A percentile compares a stretch with the other conserved stretches of the same genome.
phyloP scores from a whole-genome alignment of 1,284 basidiomycete genomes.

The Apiotrichum siamense region DNA sequence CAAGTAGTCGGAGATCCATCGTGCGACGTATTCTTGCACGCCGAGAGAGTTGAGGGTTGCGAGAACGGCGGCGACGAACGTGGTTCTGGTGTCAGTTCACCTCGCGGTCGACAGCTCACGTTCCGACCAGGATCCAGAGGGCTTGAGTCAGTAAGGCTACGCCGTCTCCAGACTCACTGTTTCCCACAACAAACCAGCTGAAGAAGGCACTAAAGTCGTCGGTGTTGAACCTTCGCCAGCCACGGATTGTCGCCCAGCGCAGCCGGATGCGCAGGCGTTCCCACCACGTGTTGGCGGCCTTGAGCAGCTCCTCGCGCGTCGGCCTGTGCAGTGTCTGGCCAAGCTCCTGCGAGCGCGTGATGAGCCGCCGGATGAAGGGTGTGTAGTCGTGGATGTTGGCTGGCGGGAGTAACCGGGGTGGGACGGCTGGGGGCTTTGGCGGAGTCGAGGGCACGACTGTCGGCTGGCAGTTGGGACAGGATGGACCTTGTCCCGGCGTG shows the following conservation, averaged over 20 bases:
- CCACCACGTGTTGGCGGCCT: constrained; percentile 81
- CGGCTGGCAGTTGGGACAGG: constrained; percentile 1
- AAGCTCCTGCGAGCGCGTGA: constrained; percentile 27
- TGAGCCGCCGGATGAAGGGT: constrained; percentile 65
- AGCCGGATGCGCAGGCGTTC: constrained; percentile 84
- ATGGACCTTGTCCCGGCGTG: neutral
- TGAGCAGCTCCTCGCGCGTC: constrained; percentile 79
- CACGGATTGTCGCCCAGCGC: constrained; percentile 95
- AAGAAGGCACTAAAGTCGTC: constrained; percentile 97
- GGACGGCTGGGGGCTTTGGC: constrained; percentile 6
- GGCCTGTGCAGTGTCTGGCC: constrained; percentile 59
- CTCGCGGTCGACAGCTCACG: constrained; percentile 55
- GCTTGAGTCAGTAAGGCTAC: constrained; percentile 17
- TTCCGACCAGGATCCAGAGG: constrained; percentile 82
- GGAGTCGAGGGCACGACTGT: neutral
- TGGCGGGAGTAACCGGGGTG: neutral
- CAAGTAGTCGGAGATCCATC: constrained; percentile 84
- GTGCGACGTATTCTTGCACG: constrained; percentile 87
- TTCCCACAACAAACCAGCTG: constrained; percentile 89
- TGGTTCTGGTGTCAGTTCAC: constrained; percentile 59
- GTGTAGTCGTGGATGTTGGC: constrained; percentile 58
- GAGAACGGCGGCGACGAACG: constrained; percentile 91
- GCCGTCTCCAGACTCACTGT: constrained; percentile 50
- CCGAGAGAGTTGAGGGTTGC: constrained; percentile 80
- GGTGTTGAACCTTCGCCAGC: constrained; percentile 90